phyloP scores from a whole-genome alignment of 2,329 filamentous ascomycete species.

The Penicillium capsulatum region DNA sequence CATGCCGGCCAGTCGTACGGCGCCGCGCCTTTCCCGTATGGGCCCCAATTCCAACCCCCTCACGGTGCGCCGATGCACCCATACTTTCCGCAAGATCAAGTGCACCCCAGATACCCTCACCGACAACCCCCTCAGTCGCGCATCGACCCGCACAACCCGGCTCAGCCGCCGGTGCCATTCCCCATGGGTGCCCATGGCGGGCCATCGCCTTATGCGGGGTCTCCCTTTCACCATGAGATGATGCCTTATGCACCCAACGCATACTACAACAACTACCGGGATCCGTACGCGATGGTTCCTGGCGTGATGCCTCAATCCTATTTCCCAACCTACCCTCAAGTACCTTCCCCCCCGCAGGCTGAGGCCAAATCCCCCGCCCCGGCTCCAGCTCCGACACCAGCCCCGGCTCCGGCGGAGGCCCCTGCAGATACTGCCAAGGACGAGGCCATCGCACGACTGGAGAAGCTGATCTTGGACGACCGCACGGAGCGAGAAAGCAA shows the following conservation, averaged over 20 bases:
- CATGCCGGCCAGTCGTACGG: constrained; percentile 27
- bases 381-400: constrained; percentile 5
- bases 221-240: constrained; percentile 37
- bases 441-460: constrained; percentile 58
- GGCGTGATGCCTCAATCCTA: constrained; percentile 36
- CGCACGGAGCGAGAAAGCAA: constrained; percentile 40
- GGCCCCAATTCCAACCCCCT: constrained; percentile 24
- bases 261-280: constrained; percentile 35
- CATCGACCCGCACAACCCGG: constrained; percentile 29
- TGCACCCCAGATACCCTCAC: constrained; percentile 25
- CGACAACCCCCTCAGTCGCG: constrained; percentile 25
- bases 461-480: constrained; percentile 53
- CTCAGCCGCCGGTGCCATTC: constrained; percentile 31
- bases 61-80: constrained; percentile 26
- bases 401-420: background rate
- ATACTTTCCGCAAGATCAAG: constrained; percentile 29
- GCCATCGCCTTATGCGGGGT: constrained; percentile 27
- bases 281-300: constrained; percentile 32
- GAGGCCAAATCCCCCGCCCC: constrained; percentile 26
- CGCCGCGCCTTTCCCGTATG: constrained; percentile 24
- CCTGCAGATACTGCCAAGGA: constrained; percentile 47
- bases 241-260: constrained; percentile 35
- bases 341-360: constrained; percentile 32
- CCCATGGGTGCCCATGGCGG: constrained; percentile 20
- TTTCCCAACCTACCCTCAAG: constrained; percentile 35